Percentiles rank a stretch among this genome's conserved stretches.
Conservation (phyloP, 768 basidiomycete species). For the Lyophyllum semitale region DNA sequence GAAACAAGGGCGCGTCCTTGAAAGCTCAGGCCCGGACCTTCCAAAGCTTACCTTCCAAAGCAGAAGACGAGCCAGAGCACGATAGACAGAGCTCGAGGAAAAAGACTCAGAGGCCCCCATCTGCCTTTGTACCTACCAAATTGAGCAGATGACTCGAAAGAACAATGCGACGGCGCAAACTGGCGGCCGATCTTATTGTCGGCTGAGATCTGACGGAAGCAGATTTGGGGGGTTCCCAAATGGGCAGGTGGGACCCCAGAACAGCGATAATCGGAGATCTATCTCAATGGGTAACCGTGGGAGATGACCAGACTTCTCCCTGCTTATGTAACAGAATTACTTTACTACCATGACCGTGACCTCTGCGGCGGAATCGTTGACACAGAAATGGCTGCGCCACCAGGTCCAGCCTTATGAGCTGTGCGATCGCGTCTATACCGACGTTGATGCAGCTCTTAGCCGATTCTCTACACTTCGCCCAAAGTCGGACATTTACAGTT, state of each 20-base stretch:
- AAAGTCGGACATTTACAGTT: slow-evolving; percentile 81
- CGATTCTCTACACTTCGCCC: slow-evolving; percentile 63
- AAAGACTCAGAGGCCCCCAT: neutral
- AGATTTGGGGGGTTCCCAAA: slow-evolving; percentile 17
- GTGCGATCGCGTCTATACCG: slow-evolving; percentile 57
- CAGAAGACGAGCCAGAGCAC: neutral
- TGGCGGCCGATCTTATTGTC: slow-evolving; percentile 20
- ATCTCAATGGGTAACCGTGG: slow-evolving; percentile 3
- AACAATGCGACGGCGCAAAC: slow-evolving; percentile 17
- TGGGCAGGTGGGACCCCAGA: slow-evolving; percentile 25
- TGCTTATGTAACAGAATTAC: slow-evolving; percentile 4
- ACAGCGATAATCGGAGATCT: slow-evolving; percentile 10
- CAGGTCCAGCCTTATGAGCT: slow-evolving; percentile 58
- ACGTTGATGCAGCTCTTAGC: slow-evolving; percentile 62
- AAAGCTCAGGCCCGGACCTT: neutral
- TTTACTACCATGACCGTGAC: slow-evolving; percentile 8
- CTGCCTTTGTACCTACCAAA: slow-evolving; percentile 33
- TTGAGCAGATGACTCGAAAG: slow-evolving; percentile 19
- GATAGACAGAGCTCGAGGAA: neutral
- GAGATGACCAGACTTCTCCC: neutral
- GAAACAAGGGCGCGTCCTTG: neutral
- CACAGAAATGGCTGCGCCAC: slow-evolving; percentile 68
- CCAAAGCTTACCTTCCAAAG: neutral
- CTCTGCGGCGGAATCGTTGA: slow-evolving; percentile 33
- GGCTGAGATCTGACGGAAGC: slow-evolving; percentile 20